Base-by-base conservation (phyloP, 129 eudicot genomes). In the Apium graveolens region DNA sequence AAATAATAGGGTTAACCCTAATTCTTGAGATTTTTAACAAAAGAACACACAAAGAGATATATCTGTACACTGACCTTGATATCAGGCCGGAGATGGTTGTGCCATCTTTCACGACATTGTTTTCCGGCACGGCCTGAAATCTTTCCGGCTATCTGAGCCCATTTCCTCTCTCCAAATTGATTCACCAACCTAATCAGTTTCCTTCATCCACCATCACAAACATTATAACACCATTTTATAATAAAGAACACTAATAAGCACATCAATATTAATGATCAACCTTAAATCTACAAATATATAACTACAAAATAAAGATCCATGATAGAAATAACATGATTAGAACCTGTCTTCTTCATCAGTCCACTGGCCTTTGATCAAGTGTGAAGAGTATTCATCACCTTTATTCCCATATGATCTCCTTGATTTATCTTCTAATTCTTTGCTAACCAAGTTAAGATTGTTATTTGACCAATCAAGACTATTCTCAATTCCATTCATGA, bases 61-160 rank as follows among this genome's bases (percentile, higher is more conserved):
- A 11, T n/a, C n/a, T 29, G 31, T n/a, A n/a, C 32, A 60, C 68
- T 7, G 4, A 91, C 97, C 92, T 89, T 89, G 79, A 91, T 91
- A 83, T 91, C 89, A 51, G 94, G 94, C 4, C 97, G 87, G 77
- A 91, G 81, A 84, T 91, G 97, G 82, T 91, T 91, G 55, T 85
- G 87, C 94, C 97, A 91, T 80, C 97, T 82, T 74, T 91, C 94
- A 1, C 97, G 87, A 55, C 97, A 91, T 79, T 89, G 97, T 53
- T 91, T 91, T 37, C 94, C 94, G 9, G 87, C 90, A 66, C 97
- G 86, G 34, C 88, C 90, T 17, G 46, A 76, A 84, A 91, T 80
- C 27, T 86, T 82, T 71, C 80, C 83, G 3, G 97, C 90, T 32
- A 91, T 86, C n/a, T 79, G 85, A 48, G 97, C 80, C 97, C 97